A percentile compares a stretch with the other conserved stretches of the same genome.
Conservation (phyloP, 441 rosid species). For the Dalechampia spathulata region DNA sequence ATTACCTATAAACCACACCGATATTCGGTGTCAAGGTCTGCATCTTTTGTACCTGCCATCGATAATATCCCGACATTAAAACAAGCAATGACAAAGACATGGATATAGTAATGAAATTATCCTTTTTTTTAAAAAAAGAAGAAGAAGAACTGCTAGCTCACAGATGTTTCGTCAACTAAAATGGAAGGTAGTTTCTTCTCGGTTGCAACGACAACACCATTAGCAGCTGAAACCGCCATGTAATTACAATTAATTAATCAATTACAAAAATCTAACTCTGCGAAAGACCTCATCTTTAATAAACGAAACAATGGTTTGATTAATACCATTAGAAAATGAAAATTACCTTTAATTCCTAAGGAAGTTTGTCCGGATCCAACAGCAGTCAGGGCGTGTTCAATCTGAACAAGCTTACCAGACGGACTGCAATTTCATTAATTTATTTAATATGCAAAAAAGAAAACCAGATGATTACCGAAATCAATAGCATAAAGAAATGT, state of each 20-base stretch:
- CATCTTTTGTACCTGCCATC: slow-evolving; percentile 81
- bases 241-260: background rate
- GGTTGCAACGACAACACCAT: slow-evolving; percentile 92
- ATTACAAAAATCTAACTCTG: background rate
- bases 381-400: slow-evolving; percentile 95
- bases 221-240: slow-evolving; percentile 59
- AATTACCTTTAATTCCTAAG: slow-evolving; percentile 81
- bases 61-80: background rate
- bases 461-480: background rate
- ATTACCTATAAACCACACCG: slow-evolving; percentile 99
- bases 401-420: slow-evolving; percentile 99
- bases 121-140: background rate
- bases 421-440: slow-evolving; percentile 46
- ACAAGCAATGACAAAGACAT: background rate
- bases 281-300: no score
- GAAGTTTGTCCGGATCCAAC: slow-evolving; percentile 98
- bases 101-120: background rate
- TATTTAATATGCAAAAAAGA: background rate
- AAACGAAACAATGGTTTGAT: no score
- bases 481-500: background rate
- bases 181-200: slow-evolving; percentile 93
- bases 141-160: slow-evolving; percentile 23
- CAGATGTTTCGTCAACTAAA: slow-evolving; percentile 88
- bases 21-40: slow-evolving; percentile 82
- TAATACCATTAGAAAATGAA: no score